Evolutionary conservation across 1,139 yeast genomes (phyloP).

Genomic region (Pichia sp.): DNA sequence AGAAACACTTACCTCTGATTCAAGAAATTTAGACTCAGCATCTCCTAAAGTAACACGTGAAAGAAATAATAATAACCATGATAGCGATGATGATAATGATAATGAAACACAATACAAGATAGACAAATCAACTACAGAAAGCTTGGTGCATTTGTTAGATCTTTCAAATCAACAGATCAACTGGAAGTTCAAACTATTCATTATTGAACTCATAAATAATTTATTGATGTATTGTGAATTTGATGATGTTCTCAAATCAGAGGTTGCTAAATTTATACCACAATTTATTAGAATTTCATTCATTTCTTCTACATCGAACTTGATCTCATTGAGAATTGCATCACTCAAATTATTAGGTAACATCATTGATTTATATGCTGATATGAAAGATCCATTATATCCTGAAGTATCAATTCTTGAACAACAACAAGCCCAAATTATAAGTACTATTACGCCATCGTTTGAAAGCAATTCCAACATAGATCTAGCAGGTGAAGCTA

Average conservation of each 20-base stretch:
- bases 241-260: conserved; percentile 35
- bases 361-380: conserved; percentile 39
- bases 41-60: too few species aligned
- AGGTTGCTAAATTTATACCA: conserved; percentile 47
- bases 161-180: conserved; percentile 52
- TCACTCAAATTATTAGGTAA: conserved; percentile 68
- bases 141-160: conserved; percentile 26
- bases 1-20: conserved; percentile 21
- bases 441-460: conserved; percentile 87
- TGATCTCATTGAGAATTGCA: conserved; percentile 50
- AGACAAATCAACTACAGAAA: background rate
- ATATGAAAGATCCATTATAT: conserved; percentile 63
- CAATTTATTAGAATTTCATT: conserved; percentile 79
- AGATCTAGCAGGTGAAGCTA: conserved; percentile 68
- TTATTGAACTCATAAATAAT: conserved; percentile 51
- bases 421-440: conserved; percentile 92
- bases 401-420: conserved; percentile 69
- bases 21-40: background rate
- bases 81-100: conserved; percentile 5
- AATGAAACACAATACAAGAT: background rate
- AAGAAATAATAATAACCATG: conserved; percentile 15
- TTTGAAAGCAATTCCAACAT: conserved; percentile 70
- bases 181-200: conserved; percentile 62
- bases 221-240: conserved; percentile 39
- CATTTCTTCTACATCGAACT: conserved; percentile 70